These are phyloP conservation scores for Trichoderma gamsii DNA, from an alignment of 495 filamentous ascomycete genomes.

Conservation along the genomic window DNA sequence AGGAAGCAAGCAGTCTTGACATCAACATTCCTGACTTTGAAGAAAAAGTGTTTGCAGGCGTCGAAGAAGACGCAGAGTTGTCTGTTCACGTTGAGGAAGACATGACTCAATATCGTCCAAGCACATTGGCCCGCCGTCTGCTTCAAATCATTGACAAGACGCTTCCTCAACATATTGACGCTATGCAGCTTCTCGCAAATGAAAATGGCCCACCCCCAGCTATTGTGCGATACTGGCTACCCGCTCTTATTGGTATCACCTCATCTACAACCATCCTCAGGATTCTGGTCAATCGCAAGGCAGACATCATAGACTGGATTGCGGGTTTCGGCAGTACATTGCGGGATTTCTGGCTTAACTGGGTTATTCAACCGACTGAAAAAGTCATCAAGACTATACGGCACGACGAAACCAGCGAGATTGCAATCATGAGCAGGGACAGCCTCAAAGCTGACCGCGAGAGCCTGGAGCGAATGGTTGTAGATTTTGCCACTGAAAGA, in stretches of 20 bases:
- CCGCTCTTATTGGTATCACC: constrained; percentile 56
- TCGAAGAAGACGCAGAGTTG: constrained; percentile 55
- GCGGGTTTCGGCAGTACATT: constrained; percentile 66
- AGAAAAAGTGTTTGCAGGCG: constrained; percentile 57
- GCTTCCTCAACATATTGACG: constrained; percentile 49
- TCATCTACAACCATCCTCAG: constrained; percentile 76
- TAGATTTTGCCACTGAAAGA: constrained; percentile 84
- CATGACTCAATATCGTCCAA: constrained; percentile 38
- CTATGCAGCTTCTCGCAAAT: constrained; percentile 43
- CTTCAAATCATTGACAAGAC: constrained; percentile 57
- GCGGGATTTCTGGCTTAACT: constrained; percentile 89
- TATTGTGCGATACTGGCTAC: constrained; percentile 85
- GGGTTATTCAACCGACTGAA: constrained; percentile 78
- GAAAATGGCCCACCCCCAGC: constrained; percentile 68
- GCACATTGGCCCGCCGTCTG: constrained; percentile 59
- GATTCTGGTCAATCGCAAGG: constrained; percentile 62
- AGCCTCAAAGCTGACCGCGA: constrained; percentile 83
- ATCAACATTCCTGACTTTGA: constrained; percentile 64
- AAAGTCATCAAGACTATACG: constrained; percentile 87
- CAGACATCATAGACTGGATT: constrained; percentile 71
- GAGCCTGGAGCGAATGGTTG: constrained; percentile 93
- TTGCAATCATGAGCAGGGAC: constrained; percentile 89
- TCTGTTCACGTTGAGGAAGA: constrained; percentile 36
- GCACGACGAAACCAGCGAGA: constrained; percentile 83
- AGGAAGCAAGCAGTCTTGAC: constrained; percentile 48